Evolutionary conservation across 2,329 filamentous ascomycete genomes (phyloP).

Genomic region (Ploettnerulaceae sp.): DNA sequence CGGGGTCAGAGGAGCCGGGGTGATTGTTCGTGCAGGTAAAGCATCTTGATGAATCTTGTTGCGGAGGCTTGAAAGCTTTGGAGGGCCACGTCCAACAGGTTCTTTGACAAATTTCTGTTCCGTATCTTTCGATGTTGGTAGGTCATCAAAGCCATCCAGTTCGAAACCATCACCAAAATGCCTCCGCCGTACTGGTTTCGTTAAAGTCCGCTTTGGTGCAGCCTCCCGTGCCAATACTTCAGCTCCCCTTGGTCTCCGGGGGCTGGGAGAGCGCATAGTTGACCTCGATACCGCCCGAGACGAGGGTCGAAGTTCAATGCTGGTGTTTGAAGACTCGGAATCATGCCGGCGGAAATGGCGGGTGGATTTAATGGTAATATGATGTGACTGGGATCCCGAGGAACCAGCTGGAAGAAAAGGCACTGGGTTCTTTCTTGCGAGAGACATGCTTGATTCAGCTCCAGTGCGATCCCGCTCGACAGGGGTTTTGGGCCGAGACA

Average conservation of each 20-base stretch:
- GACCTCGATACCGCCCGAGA: slow-evolving; percentile 56
- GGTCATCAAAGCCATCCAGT: slow-evolving; percentile 87
- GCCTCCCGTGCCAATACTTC: slow-evolving; percentile 38
- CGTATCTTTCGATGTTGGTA: slow-evolving; percentile 77
- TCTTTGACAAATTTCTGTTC: slow-evolving; percentile 82
- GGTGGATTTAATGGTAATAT: slow-evolving; percentile 65
- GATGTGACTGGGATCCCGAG: slow-evolving; percentile 70
- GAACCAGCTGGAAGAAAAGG: slow-evolving; percentile 78
- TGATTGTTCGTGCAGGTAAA: slow-evolving; percentile 48
- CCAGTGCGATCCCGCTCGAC: slow-evolving; percentile 50
- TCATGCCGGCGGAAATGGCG: slow-evolving; percentile 75
- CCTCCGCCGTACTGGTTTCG: slow-evolving; percentile 62
- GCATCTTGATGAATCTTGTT: slow-evolving; percentile 54
- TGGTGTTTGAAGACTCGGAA: slow-evolving; percentile 64
- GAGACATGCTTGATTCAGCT: slow-evolving; percentile 46
- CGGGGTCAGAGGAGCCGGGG: slow-evolving; percentile 54
- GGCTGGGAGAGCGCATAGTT: slow-evolving; percentile 53
- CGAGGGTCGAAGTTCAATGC: slow-evolving; percentile 51
- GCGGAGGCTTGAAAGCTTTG: slow-evolving; percentile 54
- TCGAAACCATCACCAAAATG: slow-evolving; percentile 92
- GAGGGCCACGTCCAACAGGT: slow-evolving; percentile 63
- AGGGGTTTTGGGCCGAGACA: slow-evolving; percentile 64
- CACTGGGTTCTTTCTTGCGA: slow-evolving; percentile 54
- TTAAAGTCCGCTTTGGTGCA: slow-evolving; percentile 64
- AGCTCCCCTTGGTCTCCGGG: slow-evolving; percentile 43